A percentile compares a stretch with the other conserved stretches of the same genome.
Conservation (phyloP, 305 asterid species). For the Fraxinus paxiana region DNA sequence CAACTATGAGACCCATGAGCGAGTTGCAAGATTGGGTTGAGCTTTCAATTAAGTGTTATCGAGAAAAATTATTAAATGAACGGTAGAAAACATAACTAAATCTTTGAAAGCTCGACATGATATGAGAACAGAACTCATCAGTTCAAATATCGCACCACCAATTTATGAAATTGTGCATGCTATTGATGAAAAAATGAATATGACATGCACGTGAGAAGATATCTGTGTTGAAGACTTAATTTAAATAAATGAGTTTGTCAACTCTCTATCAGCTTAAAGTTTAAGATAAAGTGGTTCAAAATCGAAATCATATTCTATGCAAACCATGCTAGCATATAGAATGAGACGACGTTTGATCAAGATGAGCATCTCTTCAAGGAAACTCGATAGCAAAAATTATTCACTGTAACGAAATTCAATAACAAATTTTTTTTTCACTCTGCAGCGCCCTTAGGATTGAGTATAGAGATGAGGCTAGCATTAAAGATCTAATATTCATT, state of each 20-base stretch:
- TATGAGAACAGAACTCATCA: background rate
- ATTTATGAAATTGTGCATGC: background rate
- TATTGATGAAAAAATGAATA: background rate
- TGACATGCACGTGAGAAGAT: background rate
- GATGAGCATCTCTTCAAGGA: background rate
- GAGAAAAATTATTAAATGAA: background rate
- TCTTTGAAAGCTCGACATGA: background rate
- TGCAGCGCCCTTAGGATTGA: background rate
- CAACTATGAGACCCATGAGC: background rate
- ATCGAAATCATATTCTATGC: background rate
- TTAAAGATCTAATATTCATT: background rate
- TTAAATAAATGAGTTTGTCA: background rate
- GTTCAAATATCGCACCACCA: background rate
- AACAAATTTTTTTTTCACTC: background rate
- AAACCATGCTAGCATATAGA: background rate
- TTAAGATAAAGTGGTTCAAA: background rate
- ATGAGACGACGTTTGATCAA: background rate
- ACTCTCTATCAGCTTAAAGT: background rate
- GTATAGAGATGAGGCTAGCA: background rate
- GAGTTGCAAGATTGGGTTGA: background rate
- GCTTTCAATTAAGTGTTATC: background rate
- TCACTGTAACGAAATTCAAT: background rate
- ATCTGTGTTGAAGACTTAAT: background rate
- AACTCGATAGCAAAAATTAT: background rate
- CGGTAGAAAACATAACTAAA: background rate